Conservation (phyloP, 805 yeast genomes). For the Starmerella kuoi region DNA sequence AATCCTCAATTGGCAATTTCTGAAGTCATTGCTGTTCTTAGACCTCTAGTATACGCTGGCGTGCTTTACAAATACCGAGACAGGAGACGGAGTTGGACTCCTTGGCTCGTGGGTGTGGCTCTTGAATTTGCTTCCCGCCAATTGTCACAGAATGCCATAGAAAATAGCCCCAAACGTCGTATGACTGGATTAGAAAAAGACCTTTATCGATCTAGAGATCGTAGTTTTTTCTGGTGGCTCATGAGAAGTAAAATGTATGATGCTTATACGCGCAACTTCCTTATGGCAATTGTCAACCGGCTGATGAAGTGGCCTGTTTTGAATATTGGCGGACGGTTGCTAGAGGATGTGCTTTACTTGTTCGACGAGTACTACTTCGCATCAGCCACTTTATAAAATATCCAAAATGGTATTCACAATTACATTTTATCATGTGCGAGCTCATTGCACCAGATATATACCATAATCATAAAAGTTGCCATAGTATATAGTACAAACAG, state of each 20-base stretch:
- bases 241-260: constrained; percentile 32
- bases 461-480: no score
- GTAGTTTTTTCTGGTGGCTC: constrained; percentile 30
- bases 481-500: no score
- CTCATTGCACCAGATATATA: no score
- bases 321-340: constrained; percentile 26
- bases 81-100: constrained; percentile 28
- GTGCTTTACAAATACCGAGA: constrained; percentile 24
- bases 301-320: constrained; percentile 28
- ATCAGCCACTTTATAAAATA: constrained; percentile 10
- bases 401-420: background rate
- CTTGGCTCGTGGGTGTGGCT: constrained; percentile 32
- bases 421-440: background rate
- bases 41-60: constrained; percentile 32
- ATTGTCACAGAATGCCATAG: constrained; percentile 20
- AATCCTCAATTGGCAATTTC: constrained; percentile 21
- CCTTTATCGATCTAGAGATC: constrained; percentile 23
- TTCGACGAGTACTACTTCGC: constrained; percentile 28
- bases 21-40: constrained; percentile 29
- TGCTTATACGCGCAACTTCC: constrained; percentile 25
- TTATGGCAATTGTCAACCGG: constrained; percentile 22
- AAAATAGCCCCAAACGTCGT: background rate
- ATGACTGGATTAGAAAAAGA: constrained; percentile 26
- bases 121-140: constrained; percentile 28
- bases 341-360: constrained; percentile 31